Percentiles rank a stretch among this genome's conserved stretches.
Evolutionary conservation across 2,329 filamentous ascomycete genomes (phyloP).

Genomic region (Colletotrichum nymphaeae): DNA sequence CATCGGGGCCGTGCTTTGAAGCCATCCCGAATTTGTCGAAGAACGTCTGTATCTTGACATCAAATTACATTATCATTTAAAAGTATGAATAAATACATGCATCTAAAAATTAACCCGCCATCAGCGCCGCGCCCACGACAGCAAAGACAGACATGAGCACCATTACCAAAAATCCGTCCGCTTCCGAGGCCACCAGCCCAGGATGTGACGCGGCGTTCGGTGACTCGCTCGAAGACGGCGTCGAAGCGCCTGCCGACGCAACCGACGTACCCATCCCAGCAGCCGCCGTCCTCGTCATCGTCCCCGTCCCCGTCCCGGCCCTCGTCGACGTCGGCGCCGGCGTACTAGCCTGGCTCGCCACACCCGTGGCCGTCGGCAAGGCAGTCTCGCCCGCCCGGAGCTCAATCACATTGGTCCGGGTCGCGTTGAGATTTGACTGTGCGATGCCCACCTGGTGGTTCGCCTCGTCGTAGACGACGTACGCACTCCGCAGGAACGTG

Average conservation of each 20-base stretch:
- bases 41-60: background rate
- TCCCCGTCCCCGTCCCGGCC: background rate
- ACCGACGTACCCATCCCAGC: background rate
- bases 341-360: slow-evolving; percentile 39
- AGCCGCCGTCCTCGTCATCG: background rate
- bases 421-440: slow-evolving; percentile 62
- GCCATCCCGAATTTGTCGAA: background rate
- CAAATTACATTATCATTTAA: slow-evolving; percentile 11
- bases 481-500: slow-evolving; percentile 80
- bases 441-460: slow-evolving; percentile 78
- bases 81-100: background rate
- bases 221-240: slow-evolving; percentile 14
- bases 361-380: slow-evolving; percentile 58
- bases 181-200: background rate
- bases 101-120: background rate
- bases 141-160: background rate
- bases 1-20: background rate
- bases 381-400: slow-evolving; percentile 51
- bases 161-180: background rate
- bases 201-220: slow-evolving; percentile 2
- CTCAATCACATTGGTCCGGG: slow-evolving; percentile 56
- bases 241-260: background rate
- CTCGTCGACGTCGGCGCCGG: background rate
- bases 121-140: background rate
- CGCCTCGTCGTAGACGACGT: slow-evolving; percentile 79